Base-by-base conservation (phyloP, 495 filamentous ascomycete species). In the Penicillium cinerascens region DNA sequence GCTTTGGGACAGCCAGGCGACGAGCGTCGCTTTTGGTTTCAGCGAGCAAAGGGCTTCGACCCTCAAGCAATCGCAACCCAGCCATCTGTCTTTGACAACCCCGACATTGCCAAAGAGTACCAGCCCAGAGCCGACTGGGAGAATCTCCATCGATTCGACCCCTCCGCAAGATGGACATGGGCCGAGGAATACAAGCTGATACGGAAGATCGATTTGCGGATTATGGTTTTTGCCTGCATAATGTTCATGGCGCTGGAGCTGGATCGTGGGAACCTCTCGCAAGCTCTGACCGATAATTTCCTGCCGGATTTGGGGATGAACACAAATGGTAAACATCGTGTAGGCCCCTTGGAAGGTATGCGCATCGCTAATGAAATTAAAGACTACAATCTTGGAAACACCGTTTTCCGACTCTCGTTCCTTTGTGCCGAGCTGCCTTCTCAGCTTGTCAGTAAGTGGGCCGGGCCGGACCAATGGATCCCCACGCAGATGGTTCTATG, bases 211-310 rank as follows among this genome's bases (percentile, higher is more conserved):
- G 80, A 83, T 55, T 36, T 64, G 16, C 69, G 71, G 9, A 77
- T 89, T 11, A 77, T 79, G 52, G 44, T 75, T 2, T 78, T 78
- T 74, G 74, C 78, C 6, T 89, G 85, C 51, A 63, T 87, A 29
- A 88, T 87, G 82, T 89, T 90, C 66, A 84, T 88, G 47, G 84
- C 82, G 2, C 73, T 91, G 29, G 81, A 91, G 48, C 63, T 89
- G 3, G 87, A 92, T 60, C 76, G 81, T 1, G 69, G 66, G 6
- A 84, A 84, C 54, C 61, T 83, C 1, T 1, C 33, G 8, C 56
- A 65, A 16, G 62, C 62, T 9, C 17, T 60, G 18, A 48, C 54
- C 0, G 81, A 83, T 52, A 78, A 80, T 39, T 64, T 85, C 51
- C 60, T 85, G 17, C 60, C 74, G 9, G 80, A 85, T 36, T 59